phyloP scores from a whole-genome alignment of 2,329 filamentous ascomycete genomes.

The Hypoxylon sp. region DNA sequence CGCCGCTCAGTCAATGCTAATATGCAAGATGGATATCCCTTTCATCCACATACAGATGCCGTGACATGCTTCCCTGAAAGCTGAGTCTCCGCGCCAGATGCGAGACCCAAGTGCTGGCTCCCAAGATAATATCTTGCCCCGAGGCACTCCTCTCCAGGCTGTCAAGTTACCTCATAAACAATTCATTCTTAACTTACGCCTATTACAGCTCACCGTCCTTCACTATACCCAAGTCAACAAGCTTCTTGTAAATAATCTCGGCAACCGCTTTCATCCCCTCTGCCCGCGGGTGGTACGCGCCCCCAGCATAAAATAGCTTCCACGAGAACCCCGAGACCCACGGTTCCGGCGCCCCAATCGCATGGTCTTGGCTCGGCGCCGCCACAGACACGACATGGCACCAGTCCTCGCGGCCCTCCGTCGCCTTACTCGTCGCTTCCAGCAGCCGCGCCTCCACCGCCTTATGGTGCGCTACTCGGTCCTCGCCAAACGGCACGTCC shows the following conservation, averaged over 20 bases:
- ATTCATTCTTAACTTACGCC: no score
- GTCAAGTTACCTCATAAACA: not conserved
- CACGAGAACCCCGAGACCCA: slow-evolving; percentile 51
- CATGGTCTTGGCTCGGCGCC: slow-evolving; percentile 46
- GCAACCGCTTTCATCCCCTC: slow-evolving; percentile 51
- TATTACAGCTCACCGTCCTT: slow-evolving; percentile 32
- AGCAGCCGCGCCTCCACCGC: slow-evolving; percentile 43
- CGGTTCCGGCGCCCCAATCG: slow-evolving; percentile 47
- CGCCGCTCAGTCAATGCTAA: no score
- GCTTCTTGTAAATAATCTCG: slow-evolving; percentile 44
- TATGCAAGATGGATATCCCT: no score
- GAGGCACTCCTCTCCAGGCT: no score
- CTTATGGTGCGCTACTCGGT: slow-evolving; percentile 46
- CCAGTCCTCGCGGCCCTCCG: slow-evolving; percentile 46
- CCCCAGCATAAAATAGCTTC: slow-evolving; percentile 43
- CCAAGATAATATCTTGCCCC: no score
- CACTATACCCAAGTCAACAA: slow-evolving; percentile 45
- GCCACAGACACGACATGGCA: slow-evolving; percentile 47
- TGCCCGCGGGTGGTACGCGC: slow-evolving; percentile 50
- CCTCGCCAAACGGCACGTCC: slow-evolving; percentile 48
- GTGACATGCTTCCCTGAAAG: no score
- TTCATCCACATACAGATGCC: no score
- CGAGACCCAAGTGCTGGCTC: no score
- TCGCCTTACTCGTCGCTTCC: slow-evolving; percentile 45
- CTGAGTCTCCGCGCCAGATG: no score